A percentile compares a stretch with the other conserved stretches of the same genome.
These are phyloP conservation scores for Daldinia sp. DNA, from an alignment of 2,329 filamentous ascomycete genomes.

Conservation along the genomic window DNA sequence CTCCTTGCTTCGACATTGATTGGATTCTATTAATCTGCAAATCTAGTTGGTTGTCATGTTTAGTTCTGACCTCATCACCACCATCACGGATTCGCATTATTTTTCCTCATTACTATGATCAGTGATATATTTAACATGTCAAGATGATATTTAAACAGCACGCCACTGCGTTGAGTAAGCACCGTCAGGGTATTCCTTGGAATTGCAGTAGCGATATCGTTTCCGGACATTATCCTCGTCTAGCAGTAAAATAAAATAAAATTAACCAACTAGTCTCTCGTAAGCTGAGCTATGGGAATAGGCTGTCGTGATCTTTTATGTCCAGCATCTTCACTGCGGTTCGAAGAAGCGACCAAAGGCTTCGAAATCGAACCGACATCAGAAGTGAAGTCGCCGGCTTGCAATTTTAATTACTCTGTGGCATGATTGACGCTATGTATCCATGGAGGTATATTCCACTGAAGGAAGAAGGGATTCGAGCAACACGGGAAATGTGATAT, in stretches of 20 bases:
- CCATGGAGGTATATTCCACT: constrained; percentile 60
- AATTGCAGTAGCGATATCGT: background rate
- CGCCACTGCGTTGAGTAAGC: constrained; percentile 5
- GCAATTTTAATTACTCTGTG: constrained; percentile 78
- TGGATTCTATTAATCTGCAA: constrained; percentile 8
- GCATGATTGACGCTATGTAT: constrained; percentile 77
- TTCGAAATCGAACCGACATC: constrained; percentile 40
- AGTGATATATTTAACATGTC: constrained; percentile 5
- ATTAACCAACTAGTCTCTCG: background rate
- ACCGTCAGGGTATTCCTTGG: background rate
- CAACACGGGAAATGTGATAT: constrained; percentile 80
- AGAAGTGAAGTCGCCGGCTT: constrained; percentile 43
- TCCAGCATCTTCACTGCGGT: constrained; percentile 61
- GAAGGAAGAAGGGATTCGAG: constrained; percentile 65
- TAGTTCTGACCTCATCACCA: constrained; percentile 29
- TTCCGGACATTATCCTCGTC: background rate
- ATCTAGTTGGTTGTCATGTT: constrained; percentile 13
- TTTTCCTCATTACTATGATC: constrained; percentile 14
- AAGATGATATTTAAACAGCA: constrained; percentile 1
- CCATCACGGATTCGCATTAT: constrained; percentile 20
- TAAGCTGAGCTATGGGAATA: background rate
- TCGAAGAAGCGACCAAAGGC: constrained; percentile 44
- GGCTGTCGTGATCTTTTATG: constrained; percentile 47
- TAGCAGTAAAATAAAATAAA: background rate
- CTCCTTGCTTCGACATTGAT: background rate